Base-by-base conservation (phyloP, 1,284 basidiomycete species). In the Austroboletus novae-zelandiae region DNA sequence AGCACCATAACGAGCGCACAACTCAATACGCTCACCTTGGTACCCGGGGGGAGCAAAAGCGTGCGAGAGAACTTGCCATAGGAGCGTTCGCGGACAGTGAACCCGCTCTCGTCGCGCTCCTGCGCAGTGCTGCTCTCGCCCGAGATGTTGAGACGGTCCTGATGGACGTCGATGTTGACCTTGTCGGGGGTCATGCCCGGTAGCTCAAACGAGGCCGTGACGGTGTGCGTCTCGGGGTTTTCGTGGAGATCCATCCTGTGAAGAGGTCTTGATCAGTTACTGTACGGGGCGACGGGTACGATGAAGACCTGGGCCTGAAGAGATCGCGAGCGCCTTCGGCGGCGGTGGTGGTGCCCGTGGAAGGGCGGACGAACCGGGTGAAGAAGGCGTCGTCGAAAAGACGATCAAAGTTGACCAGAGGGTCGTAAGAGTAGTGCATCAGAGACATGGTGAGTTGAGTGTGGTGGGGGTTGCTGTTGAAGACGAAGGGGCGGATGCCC, bases 331-430 rank as follows among this genome's bases (percentile, higher is more conserved):
- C 29, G 2, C 20, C 29, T 10, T 66, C 57, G 5, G 52, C 36
- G 39, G 45, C 11, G 23, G 40, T 36, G 20, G 40, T 36, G 20
- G 41, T 10, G 20, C 20, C 5, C 14, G 18, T 14, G 43, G 18
- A 25, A 20, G 61, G 52, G 37, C 56, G 65, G 56, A 56, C 30
- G 54, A 62, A 53, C 53, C 60, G 65, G 45, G 72, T 53, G 25
- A 58, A 63, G 51, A 78, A 66, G 3, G 73, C 69, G 30, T 79
- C 73, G 56, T 80, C 76, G 45, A 81, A 70, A 59, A 80, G 65
- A 54, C 74, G 74, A 34, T 78, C 76, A 41, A 79, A 73, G 55
- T 78, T 74, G 58, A 72, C 74, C 69, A 76, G 72, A 23, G 79
- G 76, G 47, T 80, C 75, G 66, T 77, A 75, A 61, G 69, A 66